Conservation (phyloP, 306 rosid species). For the Purshia tridentata region DNA sequence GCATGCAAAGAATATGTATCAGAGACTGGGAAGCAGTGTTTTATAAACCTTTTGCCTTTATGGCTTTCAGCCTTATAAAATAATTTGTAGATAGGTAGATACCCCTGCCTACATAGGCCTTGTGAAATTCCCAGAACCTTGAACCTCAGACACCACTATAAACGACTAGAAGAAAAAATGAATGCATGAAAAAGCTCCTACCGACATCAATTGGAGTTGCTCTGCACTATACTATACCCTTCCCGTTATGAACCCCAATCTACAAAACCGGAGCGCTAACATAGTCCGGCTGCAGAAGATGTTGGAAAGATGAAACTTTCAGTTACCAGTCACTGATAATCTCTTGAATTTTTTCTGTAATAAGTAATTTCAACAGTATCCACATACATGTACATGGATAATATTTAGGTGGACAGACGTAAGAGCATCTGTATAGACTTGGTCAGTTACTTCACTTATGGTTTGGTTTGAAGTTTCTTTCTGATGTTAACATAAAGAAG, state of each 20-base stretch:
- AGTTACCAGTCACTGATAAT: not conserved
- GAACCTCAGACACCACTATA: not conserved
- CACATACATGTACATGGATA: not conserved
- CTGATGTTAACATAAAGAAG: not conserved
- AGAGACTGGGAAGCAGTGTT: too few relatives aligned
- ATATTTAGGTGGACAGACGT: not conserved
- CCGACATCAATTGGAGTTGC: constrained; percentile 26
- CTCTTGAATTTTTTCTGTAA: not conserved
- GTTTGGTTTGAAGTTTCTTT: constrained; percentile 14
- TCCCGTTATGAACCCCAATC: constrained; percentile 7
- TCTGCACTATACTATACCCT: not conserved
- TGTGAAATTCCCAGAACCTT: not conserved
- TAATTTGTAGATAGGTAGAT: not conserved
- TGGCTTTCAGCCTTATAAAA: not conserved
- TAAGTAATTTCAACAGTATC: not conserved
- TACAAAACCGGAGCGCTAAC: not conserved
- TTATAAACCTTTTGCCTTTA: not conserved
- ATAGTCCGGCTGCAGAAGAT: constrained; percentile 1
- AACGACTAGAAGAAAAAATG: not conserved
- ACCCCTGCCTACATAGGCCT: not conserved
- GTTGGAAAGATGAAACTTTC: not conserved
- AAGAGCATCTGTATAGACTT: constrained; percentile 15
- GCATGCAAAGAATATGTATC: too few relatives aligned
- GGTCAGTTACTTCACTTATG: constrained; percentile 10
- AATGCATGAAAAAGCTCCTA: constrained; percentile 16